These are phyloP conservation scores for Thuja plicata DNA, from an alignment of 83 land plant genomes.

Conservation along the genomic window DNA sequence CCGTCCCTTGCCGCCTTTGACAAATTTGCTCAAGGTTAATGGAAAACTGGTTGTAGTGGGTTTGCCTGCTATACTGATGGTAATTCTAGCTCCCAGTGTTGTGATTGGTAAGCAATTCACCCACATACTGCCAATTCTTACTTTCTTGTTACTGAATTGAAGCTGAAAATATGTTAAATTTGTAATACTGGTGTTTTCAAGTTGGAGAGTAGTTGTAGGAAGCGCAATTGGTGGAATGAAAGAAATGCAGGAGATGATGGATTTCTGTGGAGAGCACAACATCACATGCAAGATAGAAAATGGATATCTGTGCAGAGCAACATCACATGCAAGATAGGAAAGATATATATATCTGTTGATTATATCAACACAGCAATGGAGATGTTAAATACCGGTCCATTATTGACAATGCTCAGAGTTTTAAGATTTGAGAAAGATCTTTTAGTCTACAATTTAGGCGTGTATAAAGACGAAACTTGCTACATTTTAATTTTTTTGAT, in stretches of 20 bases:
- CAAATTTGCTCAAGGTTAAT: slow-evolving; percentile 30
- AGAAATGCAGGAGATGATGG: slow-evolving; percentile 52
- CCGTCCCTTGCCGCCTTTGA: slow-evolving; percentile 31
- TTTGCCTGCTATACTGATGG: too few relatives aligned
- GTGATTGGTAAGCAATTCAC: too few relatives aligned
- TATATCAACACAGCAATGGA: slow-evolving; percentile 43
- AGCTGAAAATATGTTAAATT: neutral
- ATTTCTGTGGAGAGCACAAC: slow-evolving; percentile 40
- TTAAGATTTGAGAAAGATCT: neutral
- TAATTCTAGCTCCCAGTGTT: too few relatives aligned
- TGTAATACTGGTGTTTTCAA: neutral
- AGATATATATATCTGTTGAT: slow-evolving; percentile 15
- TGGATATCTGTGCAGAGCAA: too few relatives aligned
- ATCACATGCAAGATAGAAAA: slow-evolving; percentile 29
- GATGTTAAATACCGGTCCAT: slow-evolving; percentile 47
- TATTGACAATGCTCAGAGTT: slow-evolving; percentile 18
- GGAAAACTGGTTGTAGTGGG: slow-evolving; percentile 31
- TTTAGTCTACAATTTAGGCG: too few relatives aligned
- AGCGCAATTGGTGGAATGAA: slow-evolving; percentile 37
- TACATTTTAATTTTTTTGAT: too few relatives aligned
- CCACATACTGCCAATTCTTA: too few relatives aligned
- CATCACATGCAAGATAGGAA: slow-evolving; percentile 28
- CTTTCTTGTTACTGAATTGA: too few relatives aligned
- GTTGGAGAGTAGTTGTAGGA: slow-evolving; percentile 25
- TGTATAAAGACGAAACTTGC: too few relatives aligned